Evolutionary conservation across 176 grass and related monocot species (phyloP).

Genomic region (Ananas comosus): DNA sequence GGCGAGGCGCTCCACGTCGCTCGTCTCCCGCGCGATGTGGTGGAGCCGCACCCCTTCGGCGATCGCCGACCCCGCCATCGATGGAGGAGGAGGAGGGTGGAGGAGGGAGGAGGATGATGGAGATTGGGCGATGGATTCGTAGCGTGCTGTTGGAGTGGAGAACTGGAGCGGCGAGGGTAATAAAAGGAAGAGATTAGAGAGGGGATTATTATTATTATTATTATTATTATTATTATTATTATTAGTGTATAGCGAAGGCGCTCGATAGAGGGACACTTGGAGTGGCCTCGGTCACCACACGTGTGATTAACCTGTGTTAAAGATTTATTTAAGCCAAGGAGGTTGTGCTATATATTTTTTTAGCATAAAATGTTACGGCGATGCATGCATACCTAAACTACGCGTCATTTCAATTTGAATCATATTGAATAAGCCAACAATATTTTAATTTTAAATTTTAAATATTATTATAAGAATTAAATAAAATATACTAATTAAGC

Average conservation of each 20-base stretch:
- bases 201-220: too few species aligned
- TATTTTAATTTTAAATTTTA: too few species aligned
- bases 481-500: too few species aligned
- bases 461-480: too few species aligned
- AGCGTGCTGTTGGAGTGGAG: not conserved
- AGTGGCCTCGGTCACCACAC: too few species aligned
- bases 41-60: conserved; percentile 46
- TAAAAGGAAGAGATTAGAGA: not conserved
- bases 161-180: not conserved
- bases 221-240: too few species aligned
- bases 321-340: too few species aligned
- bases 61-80: conserved; percentile 42
- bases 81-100: not conserved
- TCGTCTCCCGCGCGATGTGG: conserved; percentile 78
- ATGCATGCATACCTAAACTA: not conserved
- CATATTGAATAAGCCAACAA: too few species aligned
- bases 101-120: not conserved
- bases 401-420: not conserved
- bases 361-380: too few species aligned
- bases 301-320: too few species aligned
- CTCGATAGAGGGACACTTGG: not conserved
- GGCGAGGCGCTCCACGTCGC: conserved; percentile 69
- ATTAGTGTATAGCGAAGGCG: not conserved
- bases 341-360: too few species aligned
- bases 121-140: too few species aligned